Base-by-base conservation (phyloP, 495 filamentous ascomycete genomes). In the Podospora anserina region DNA sequence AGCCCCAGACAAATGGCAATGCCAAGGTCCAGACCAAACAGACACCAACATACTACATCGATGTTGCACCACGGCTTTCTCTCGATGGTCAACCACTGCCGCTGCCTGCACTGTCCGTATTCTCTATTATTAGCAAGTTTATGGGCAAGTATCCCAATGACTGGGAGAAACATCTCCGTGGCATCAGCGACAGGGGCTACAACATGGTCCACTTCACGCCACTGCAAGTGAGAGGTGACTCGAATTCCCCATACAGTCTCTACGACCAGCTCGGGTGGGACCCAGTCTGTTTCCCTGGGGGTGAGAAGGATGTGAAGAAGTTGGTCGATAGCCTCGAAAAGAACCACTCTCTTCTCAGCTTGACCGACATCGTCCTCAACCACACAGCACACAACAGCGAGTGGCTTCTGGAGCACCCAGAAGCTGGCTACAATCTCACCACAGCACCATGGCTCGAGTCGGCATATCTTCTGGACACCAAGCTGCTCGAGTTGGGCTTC, bases 201-300 rank as follows among this genome's bases (percentile, higher is more conserved):
- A 99, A 99, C 78, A 97, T 98, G 92, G 87, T 99, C 65, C 96
- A 99, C 78, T 99, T 98, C 75, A 97, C 96, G 4, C 96, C 96
- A 7, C 82, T 98, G 72, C 95, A 93, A 85, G 83, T 91, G 65
- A 88, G 96, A 59, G 96, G 96, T 28, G 85, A 82, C 16, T 97
- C 94, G 16, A 96, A 98, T 76, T 98, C 96, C 13, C 96, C 96
- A 0, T 99, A 98, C 83, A 97, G 94, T 77, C 87, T 99, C 66
- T 96, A 90, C 75, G 91, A 99, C 74, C 96, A 98, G 80, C 82
- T 94, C 39, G 80, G 85, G 32, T 99, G 96, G 82, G 96, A 98
- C 74, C 87, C 90, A 3, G 83, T 79, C 7, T 85, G 86, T 62
- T 98, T 99, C 73, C 93, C 94, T 2, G 88, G 88, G 66, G 96